Percentiles rank a stretch among this genome's conserved stretches.
These are phyloP conservation scores for Calocybe cyanea DNA, from an alignment of 768 basidiomycete species.

Conservation along the genomic window DNA sequence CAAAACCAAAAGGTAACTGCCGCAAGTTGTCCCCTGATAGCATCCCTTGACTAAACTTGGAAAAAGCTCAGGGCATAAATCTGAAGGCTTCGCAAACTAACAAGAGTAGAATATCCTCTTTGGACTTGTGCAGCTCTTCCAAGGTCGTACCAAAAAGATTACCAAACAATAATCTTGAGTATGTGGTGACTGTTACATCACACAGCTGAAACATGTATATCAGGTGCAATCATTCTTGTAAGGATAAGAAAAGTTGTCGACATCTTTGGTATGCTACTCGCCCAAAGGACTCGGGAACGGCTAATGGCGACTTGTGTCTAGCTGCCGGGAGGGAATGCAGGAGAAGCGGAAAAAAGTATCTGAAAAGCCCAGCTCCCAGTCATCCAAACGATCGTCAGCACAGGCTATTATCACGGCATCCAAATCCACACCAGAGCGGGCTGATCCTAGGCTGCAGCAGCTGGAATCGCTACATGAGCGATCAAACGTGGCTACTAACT, in stretches of 20 bases:
- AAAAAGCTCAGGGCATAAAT: not conserved
- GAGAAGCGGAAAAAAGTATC: constrained; percentile 38
- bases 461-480: constrained; percentile 42
- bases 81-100: not conserved
- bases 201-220: constrained; percentile 1
- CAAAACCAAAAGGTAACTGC: constrained; percentile 21
- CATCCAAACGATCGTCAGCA: not conserved
- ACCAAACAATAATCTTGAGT: constrained; percentile 66
- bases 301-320: constrained; percentile 22
- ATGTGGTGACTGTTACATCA: constrained; percentile 15
- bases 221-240: constrained; percentile 81
- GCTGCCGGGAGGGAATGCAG: constrained; percentile 68
- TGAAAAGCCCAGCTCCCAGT: constrained; percentile 10
- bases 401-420: constrained; percentile 7
- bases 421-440: constrained; percentile 18
- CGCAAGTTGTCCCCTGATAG: not conserved
- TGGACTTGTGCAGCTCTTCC: constrained; percentile 2
- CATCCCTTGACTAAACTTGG: constrained; percentile 1
- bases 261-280: constrained; percentile 61
- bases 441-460: constrained; percentile 29
- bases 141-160: constrained; percentile 32
- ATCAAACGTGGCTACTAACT: constrained; percentile 35
- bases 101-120: constrained; percentile 1
- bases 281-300: constrained; percentile 1
- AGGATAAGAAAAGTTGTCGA: constrained; percentile 69